These are phyloP conservation scores for Pseudocercospora fuligena DNA, from an alignment of 2,329 filamentous ascomycete species.

Conservation along the genomic window DNA sequence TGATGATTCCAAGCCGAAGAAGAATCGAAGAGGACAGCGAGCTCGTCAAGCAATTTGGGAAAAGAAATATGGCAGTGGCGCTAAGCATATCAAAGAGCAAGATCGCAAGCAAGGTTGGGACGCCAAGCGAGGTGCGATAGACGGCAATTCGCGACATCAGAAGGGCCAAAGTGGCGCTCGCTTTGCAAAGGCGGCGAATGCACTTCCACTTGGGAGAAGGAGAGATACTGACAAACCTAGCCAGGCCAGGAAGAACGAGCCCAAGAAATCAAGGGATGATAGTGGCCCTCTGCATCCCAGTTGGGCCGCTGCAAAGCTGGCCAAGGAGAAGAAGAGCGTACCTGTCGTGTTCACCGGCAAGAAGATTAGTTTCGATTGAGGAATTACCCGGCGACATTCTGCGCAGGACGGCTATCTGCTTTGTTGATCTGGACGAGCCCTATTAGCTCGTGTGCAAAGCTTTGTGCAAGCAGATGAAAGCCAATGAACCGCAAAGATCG, in stretches of 20 bases:
- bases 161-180: conserved; percentile 10
- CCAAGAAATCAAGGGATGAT: conserved; percentile 47
- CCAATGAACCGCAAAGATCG: neutral
- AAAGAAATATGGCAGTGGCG: conserved; percentile 75
- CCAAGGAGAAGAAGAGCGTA: conserved; percentile 58
- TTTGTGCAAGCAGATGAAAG: neutral
- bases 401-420: neutral
- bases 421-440: neutral
- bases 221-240: neutral
- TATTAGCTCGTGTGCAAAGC: neutral
- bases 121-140: conserved; percentile 59
- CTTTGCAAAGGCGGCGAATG: conserved; percentile 28
- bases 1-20: conserved; percentile 61
- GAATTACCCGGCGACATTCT: neutral
- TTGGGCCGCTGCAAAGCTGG: conserved; percentile 66
- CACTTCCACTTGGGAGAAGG: conserved; percentile 22
- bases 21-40: conserved; percentile 77
- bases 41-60: conserved; percentile 80
- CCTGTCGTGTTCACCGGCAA: conserved; percentile 59
- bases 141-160: conserved; percentile 28
- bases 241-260: conserved; percentile 29
- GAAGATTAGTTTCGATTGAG: conserved; percentile 66
- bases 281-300: conserved; percentile 64
- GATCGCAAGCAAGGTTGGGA: conserved; percentile 63
- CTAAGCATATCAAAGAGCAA: conserved; percentile 66